phyloP scores from a whole-genome alignment of 805 yeast species.

The Starmera dryadoides region DNA sequence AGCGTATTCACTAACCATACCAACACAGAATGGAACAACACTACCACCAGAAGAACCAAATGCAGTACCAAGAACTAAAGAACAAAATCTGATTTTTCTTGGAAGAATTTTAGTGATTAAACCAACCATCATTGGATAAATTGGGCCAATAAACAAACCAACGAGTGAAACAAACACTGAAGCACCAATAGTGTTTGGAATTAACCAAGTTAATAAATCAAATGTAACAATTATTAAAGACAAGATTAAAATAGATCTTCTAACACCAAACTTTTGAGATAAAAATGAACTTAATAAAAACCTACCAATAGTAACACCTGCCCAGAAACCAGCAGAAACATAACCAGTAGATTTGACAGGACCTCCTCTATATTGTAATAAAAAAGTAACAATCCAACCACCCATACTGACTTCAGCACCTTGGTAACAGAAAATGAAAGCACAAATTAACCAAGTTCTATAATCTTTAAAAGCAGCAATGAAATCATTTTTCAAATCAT shows the following conservation, averaged over 20 bases:
- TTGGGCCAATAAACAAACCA: constrained; percentile 53
- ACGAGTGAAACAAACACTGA: constrained; percentile 38
- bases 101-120: constrained; percentile 38
- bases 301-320: constrained; percentile 54
- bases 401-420: constrained; percentile 59
- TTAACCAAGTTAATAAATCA: constrained; percentile 39
- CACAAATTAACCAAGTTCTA: constrained; percentile 45
- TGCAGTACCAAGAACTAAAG: constrained; percentile 45
- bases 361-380: constrained; percentile 45
- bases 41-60: constrained; percentile 57
- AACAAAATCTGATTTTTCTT: constrained; percentile 41
- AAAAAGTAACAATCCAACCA: constrained; percentile 58
- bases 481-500: constrained; percentile 20
- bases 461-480: constrained; percentile 31
- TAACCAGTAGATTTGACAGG: constrained; percentile 37
- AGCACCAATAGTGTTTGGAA: constrained; percentile 35
- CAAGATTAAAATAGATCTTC: constrained; percentile 34
- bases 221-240: constrained; percentile 27
- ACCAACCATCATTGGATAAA: constrained; percentile 44
- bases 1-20: constrained; percentile 35
- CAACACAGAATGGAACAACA: constrained; percentile 44
- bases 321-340: constrained; percentile 61
- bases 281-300: constrained; percentile 36
- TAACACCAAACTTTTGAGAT: constrained; percentile 33
- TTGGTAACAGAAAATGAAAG: constrained; percentile 50